These are phyloP conservation scores for Sicyos baderoa DNA, from an alignment of 306 rosid genomes.

Conservation along the genomic window DNA sequence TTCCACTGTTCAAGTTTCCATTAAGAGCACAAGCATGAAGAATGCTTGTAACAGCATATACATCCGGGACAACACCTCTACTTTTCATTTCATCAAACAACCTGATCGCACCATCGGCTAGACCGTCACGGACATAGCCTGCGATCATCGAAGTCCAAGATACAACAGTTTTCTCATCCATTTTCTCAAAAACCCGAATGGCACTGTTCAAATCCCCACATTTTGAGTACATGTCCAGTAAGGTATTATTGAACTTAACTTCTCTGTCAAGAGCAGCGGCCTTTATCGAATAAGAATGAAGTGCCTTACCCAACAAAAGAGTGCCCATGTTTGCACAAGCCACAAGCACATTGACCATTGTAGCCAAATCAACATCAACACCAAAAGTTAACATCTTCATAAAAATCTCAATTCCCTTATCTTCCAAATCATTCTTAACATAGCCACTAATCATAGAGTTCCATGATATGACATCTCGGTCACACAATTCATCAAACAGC, in stretches of 20 bases:
- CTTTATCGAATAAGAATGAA: constrained; percentile 51
- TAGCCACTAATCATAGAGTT: constrained; percentile 74
- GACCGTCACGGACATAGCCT: constrained; percentile 56
- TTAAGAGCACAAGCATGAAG: constrained; percentile 54
- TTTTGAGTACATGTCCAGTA: constrained; percentile 75
- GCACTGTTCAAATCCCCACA: constrained; percentile 45
- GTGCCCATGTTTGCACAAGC: constrained; percentile 51
- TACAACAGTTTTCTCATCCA: constrained; percentile 51
- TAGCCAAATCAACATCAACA: constrained; percentile 49
- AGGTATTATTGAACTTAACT: constrained; percentile 43
- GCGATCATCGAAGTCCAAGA: constrained; percentile 75
- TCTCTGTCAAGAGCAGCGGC: constrained; percentile 31
- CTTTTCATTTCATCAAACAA: constrained; percentile 51
- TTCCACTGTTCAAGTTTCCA: constrained; percentile 40
- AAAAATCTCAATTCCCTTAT: constrained; percentile 39
- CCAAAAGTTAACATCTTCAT: constrained; percentile 36
- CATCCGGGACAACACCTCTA: constrained; percentile 42
- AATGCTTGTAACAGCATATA: constrained; percentile 40
- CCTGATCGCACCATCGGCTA: constrained; percentile 36
- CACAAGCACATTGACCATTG: constrained; percentile 49
- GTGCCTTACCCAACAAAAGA: constrained; percentile 42
- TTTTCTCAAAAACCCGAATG: constrained; percentile 42
- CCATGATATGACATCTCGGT: constrained; percentile 64
- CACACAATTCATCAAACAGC: constrained; percentile 61
- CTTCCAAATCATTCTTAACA: constrained; percentile 38